Evolutionary conservation across 192 early-diverging fungal genomes (phyloP), one percentile per base, ranked within the genome.

Genomic region (Chytriomyces confervae): DNA sequence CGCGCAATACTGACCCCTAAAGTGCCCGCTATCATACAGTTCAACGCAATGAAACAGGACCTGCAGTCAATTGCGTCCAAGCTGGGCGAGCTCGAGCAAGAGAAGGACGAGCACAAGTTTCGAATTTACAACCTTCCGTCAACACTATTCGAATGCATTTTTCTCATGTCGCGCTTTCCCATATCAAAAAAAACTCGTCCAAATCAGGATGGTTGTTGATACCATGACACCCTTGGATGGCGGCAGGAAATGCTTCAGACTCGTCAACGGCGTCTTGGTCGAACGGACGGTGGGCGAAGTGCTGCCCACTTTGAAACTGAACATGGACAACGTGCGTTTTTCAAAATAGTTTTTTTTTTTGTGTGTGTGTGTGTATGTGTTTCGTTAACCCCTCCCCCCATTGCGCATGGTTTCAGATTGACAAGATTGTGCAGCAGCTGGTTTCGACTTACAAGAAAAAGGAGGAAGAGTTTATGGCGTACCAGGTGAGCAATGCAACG

Each of bases 231-330:
- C 94, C 45, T 86, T 97, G 80, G 86, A 92, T 36, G 85, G 76
- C 61, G 91, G 92, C 65, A 92, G 97, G 67, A 96, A 95, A 83
- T 97, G 95, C 81, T 97, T 94, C 84, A 92, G 96, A 49, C 83
- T 99, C 77, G 91, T 99, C 61, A 94, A 94, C 68, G 97, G 97
- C 57, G 94, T 99, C 9, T 82, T 99, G 44, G 93, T 97, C 24
- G 94, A 99, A 79, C 92, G 95, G 29, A 96, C 95, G 5, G 93
- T 97, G 62, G 88, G 90, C 79, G 95, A 99, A 72, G 95, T 97
- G 7, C 80, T 97, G 45, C 97, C 97, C 24, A 92, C 93, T 7
- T 84, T 99, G 10, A 89, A 92, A 79, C 90, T 89, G 63, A 97
- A 97, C 87, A 88, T 90, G 77, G 93, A 94, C 27, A 94, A 93